A percentile compares a stretch with the other conserved stretches of the same genome.
Evolutionary conservation across 805 yeast genomes (phyloP).

Genomic region (Millerozyma miso): DNA sequence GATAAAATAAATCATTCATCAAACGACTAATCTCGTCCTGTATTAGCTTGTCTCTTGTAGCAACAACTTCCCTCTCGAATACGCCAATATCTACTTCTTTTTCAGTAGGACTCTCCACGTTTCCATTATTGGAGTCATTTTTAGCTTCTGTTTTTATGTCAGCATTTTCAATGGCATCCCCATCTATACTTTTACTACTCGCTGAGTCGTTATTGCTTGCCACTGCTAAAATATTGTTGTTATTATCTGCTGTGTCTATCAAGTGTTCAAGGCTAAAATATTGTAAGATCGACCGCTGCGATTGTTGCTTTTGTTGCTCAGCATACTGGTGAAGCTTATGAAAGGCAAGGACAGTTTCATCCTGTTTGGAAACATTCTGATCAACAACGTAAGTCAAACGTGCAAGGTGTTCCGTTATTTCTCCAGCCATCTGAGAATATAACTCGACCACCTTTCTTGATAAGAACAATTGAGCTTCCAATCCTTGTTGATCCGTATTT

Average conservation of each 20-base stretch:
- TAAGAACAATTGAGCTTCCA: constrained; percentile 34
- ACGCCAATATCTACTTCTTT: constrained; percentile 17
- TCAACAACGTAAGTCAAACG: constrained; percentile 36
- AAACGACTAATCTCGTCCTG: constrained; percentile 40
- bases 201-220: constrained; percentile 7
- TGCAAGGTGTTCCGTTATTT: constrained; percentile 35
- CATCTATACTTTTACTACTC: background rate
- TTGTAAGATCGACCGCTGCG: constrained; percentile 25
- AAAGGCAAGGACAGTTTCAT: constrained; percentile 26
- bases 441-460: constrained; percentile 32
- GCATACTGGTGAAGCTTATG: constrained; percentile 21
- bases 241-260: constrained; percentile 19
- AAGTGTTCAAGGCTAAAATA: constrained; percentile 31
- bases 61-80: constrained; percentile 8
- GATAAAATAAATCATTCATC: constrained; percentile 36
- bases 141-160: background rate
- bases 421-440: constrained; percentile 29
- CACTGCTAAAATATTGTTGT: background rate
- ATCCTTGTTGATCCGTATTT: constrained; percentile 6
- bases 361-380: constrained; percentile 34
- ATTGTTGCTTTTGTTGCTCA: constrained; percentile 21
- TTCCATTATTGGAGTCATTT: background rate
- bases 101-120: constrained; percentile 1
- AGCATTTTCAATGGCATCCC: background rate
- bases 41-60: constrained; percentile 22